phyloP scores from a whole-genome alignment of 1,284 basidiomycete genomes.

The Sanguinoderma infundibulare region DNA sequence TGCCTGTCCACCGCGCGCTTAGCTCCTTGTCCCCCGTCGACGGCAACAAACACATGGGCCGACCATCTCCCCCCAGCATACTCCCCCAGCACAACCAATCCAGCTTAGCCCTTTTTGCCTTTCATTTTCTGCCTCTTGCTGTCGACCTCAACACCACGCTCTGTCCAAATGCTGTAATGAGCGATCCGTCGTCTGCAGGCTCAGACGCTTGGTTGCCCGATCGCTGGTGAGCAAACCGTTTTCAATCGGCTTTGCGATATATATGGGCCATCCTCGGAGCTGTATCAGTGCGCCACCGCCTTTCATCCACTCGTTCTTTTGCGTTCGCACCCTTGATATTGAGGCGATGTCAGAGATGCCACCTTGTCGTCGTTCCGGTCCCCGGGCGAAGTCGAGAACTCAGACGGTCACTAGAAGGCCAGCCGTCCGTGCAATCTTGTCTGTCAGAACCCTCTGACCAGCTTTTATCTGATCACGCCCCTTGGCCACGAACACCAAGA shows the following conservation, averaged over 20 bases:
- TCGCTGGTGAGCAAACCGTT: no score
- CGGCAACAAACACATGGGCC: background rate
- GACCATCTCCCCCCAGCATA: slow-evolving; percentile 1
- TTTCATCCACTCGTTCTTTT: background rate
- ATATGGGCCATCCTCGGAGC: background rate
- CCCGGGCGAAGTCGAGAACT: background rate
- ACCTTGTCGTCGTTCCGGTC: background rate
- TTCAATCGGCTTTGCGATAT: background rate
- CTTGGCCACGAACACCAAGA: background rate
- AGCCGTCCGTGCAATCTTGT: background rate
- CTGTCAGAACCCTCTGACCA: background rate
- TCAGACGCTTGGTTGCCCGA: no score
- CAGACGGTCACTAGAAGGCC: background rate
- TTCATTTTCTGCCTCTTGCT: background rate
- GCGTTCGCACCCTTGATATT: slow-evolving; percentile 1
- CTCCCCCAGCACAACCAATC: background rate
- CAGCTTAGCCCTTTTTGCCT: background rate
- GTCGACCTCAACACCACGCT: background rate
- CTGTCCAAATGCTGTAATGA: background rate
- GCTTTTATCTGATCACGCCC: background rate
- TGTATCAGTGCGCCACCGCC: background rate
- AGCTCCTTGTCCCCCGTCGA: background rate
- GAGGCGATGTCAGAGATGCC: slow-evolving; percentile 11
- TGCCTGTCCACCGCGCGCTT: background rate
- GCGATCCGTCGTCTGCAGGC: background rate